Percentiles rank a stretch among this genome's conserved stretches.
Conservation (phyloP, 345 rosid genomes). For the Conringia planisiliqua region DNA sequence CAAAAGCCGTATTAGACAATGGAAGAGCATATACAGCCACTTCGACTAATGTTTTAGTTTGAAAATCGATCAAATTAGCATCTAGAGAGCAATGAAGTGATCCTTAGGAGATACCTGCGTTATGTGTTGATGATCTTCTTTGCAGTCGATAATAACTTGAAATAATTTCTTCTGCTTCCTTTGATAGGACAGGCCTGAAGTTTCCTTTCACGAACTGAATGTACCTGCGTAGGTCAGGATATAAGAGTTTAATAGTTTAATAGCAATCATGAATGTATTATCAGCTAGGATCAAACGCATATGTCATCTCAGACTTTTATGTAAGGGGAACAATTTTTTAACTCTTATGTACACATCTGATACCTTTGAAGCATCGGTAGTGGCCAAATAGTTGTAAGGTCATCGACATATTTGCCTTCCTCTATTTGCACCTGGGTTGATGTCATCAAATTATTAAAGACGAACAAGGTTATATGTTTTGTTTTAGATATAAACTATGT, state of each 20-base stretch:
- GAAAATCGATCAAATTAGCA: too few species aligned
- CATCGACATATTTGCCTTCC: conserved; percentile 42
- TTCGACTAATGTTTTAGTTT: too few species aligned
- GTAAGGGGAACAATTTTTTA: not conserved
- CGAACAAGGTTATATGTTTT: not conserved
- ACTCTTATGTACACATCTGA: not conserved
- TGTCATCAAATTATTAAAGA: conserved; percentile 21
- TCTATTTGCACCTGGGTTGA: conserved; percentile 47
- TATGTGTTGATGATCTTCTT: conserved; percentile 83
- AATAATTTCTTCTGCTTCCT: conserved; percentile 84
- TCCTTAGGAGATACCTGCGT: conserved; percentile 58
- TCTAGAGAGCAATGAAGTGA: not conserved
- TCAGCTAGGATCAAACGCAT: not conserved
- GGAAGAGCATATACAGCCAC: too few species aligned
- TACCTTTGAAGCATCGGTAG: conserved; percentile 81
- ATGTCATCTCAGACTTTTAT: not conserved
- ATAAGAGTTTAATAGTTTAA: not conserved
- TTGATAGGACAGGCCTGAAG: conserved; percentile 75
- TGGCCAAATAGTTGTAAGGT: conserved; percentile 60
- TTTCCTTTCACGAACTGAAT: conserved; percentile 71
- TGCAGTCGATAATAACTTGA: conserved; percentile 94
- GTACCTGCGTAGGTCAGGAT: conserved; percentile 51
- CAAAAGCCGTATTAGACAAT: too few species aligned
- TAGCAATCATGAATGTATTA: not conserved
- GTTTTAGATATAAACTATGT: not conserved